A percentile compares a stretch with the other conserved stretches of the same genome.
phyloP scores from a whole-genome alignment of 805 yeast genomes.

The Sugiyamaella chiloensis region DNA sequence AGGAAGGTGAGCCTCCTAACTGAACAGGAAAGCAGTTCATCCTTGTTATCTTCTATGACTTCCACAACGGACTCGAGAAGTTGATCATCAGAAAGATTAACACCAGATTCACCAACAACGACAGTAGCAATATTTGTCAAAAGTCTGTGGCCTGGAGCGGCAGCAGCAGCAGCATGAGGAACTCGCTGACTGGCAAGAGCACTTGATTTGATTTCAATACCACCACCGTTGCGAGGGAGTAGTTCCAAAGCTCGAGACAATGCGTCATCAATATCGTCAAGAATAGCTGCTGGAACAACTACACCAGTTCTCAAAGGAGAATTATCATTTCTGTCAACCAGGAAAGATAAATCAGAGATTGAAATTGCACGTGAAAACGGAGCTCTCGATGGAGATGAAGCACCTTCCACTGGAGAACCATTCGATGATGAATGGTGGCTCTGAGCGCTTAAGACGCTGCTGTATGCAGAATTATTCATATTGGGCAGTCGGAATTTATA shows the following conservation, averaged over 20 bases:
- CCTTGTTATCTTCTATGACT: slow-evolving; percentile 62
- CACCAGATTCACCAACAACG: slow-evolving; percentile 69
- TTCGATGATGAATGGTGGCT: slow-evolving; percentile 40
- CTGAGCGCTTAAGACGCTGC: slow-evolving; percentile 41
- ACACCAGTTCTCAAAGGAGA: slow-evolving; percentile 80
- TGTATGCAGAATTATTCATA: slow-evolving; percentile 66
- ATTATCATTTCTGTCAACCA: slow-evolving; percentile 62
- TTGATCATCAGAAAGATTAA: slow-evolving; percentile 67
- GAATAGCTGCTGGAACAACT: slow-evolving; percentile 71
- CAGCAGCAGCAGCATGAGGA: slow-evolving; percentile 22
- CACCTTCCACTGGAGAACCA: slow-evolving; percentile 26
- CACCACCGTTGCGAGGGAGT: slow-evolving; percentile 47
- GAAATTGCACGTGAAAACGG: slow-evolving; percentile 65
- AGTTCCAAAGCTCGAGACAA: slow-evolving; percentile 70
- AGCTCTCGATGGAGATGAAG: slow-evolving; percentile 18
- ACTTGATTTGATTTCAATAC: slow-evolving; percentile 37
- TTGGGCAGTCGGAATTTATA: slow-evolving; percentile 89
- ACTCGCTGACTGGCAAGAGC: slow-evolving; percentile 49
- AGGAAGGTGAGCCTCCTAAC: slow-evolving; percentile 93
- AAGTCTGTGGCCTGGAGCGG: slow-evolving; percentile 9
- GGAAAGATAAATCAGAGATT: slow-evolving; percentile 85
- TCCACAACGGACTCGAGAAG: slow-evolving; percentile 61
- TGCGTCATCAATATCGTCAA: slow-evolving; percentile 88
- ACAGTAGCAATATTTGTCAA: slow-evolving; percentile 81
- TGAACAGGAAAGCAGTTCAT: slow-evolving; percentile 64